Evolutionary conservation across 106 monocot genomes (phyloP).

Genomic region (Dioscorea zingiberensis): DNA sequence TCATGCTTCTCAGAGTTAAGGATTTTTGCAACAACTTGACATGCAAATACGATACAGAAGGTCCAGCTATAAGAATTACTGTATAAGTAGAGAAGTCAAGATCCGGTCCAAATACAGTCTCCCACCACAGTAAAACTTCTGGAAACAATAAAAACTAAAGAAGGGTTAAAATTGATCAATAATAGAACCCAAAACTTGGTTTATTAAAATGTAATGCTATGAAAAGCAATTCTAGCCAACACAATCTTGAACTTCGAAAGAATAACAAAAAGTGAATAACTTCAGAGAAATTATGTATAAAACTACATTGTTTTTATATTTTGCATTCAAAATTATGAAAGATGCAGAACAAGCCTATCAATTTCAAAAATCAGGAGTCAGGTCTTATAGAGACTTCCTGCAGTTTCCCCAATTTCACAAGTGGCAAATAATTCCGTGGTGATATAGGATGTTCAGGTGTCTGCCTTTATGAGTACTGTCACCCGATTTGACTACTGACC

Average conservation of each 20-base stretch:
- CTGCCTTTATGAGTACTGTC: no score
- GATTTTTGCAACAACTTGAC: constrained; percentile 58
- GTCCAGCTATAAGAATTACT: constrained; percentile 55
- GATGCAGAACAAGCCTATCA: background rate
- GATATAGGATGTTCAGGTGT: no score
- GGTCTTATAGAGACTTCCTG: background rate
- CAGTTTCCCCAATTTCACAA: no score
- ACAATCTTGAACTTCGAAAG: no score
- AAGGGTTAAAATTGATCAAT: background rate
- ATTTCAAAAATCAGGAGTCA: background rate
- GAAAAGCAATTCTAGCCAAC: no score
- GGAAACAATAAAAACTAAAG: constrained; percentile 13
- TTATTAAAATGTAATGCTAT: background rate
- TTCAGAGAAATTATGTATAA: no score
- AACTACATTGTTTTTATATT: no score
- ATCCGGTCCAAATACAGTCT: constrained; percentile 96
- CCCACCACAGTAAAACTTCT: constrained; percentile 90
- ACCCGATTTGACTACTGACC: no score
- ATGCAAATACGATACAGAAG: constrained; percentile 50
- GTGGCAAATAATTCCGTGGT: no score
- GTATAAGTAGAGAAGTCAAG: constrained; percentile 66
- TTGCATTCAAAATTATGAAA: background rate
- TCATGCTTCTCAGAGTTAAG: constrained; percentile 1
- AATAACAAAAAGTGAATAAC: no score
- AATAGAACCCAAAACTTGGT: background rate